These are phyloP conservation scores for Beauveria brongniartii DNA, from an alignment of 2,329 filamentous ascomycete genomes.

Conservation along the genomic window DNA sequence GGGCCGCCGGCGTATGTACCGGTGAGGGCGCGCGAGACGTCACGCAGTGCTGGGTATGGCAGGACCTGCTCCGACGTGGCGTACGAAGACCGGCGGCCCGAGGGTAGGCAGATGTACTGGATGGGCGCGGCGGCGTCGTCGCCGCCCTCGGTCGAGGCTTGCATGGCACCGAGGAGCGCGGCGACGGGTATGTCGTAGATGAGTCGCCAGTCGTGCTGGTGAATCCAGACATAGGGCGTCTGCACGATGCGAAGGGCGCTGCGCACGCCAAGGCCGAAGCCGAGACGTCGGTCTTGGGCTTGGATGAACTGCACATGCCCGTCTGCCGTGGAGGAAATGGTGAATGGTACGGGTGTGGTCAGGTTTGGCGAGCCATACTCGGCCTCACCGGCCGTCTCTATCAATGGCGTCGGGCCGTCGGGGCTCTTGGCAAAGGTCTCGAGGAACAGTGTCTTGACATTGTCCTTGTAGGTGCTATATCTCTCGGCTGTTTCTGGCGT, in stretches of 20 bases:
- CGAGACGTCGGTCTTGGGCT: conserved; percentile 36
- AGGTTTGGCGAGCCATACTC: conserved; percentile 37
- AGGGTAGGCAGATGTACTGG: conserved; percentile 46
- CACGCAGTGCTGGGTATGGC: conserved; percentile 32
- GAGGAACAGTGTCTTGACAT: conserved; percentile 33
- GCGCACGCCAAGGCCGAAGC: conserved; percentile 46
- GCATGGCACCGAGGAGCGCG: conserved; percentile 39
- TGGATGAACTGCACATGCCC: conserved; percentile 40
- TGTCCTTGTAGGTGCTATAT: conserved; percentile 38
- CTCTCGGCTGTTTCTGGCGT: conserved; percentile 35
- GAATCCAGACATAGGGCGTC: conserved; percentile 48
- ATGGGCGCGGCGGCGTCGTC: conserved; percentile 27
- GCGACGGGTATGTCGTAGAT: conserved; percentile 35
- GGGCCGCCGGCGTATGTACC: conserved; percentile 26
- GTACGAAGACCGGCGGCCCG: conserved; percentile 43
- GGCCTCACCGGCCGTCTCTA: conserved; percentile 25
- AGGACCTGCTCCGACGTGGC: conserved; percentile 38
- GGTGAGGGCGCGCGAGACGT: conserved; percentile 34
- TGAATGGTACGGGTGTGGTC: conserved; percentile 30
- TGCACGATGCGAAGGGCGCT: conserved; percentile 37
- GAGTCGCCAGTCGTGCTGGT: conserved; percentile 50
- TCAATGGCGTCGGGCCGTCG: not conserved
- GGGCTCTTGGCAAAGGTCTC: conserved; percentile 11
- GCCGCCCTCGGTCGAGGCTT: conserved; percentile 20
- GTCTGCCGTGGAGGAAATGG: conserved; percentile 26